Conservation (phyloP, 163 green algal species). For the Trebouxiophyceae sp. region DNA sequence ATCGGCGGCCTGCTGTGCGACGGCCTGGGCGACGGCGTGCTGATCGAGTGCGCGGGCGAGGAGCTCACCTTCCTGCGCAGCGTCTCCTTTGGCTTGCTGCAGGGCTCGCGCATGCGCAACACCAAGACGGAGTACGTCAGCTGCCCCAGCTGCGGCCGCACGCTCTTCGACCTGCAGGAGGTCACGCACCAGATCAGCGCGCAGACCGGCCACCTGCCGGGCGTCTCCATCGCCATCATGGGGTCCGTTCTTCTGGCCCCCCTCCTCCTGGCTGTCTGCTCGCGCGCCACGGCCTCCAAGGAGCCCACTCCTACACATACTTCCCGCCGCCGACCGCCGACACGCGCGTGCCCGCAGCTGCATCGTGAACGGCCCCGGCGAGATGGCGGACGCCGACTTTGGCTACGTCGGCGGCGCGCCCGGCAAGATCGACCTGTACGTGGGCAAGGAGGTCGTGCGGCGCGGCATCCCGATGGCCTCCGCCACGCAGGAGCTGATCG, state of each 20-base stretch:
- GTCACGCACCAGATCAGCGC: constrained; percentile 91
- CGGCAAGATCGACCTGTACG: constrained; percentile 98
- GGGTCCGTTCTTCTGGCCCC: constrained; percentile 98
- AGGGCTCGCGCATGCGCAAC: constrained; percentile 90
- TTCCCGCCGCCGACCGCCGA: too few relatives aligned
- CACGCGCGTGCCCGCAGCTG: constrained; percentile 2
- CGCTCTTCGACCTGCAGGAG: constrained; percentile 97
- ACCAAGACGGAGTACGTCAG: constrained; percentile 99
- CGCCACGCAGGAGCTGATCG: constrained; percentile 83
- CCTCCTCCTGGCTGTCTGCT: too few relatives aligned
- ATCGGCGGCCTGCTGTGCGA: constrained; percentile 90
- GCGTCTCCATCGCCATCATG: constrained; percentile 97
- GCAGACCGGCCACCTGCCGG: constrained; percentile 91
- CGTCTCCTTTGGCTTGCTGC: constrained; percentile 94
- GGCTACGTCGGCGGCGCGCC: constrained; percentile 94
- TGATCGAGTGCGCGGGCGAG: constrained; percentile 71
- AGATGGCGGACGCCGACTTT: constrained; percentile 99
- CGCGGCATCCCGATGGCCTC: constrained; percentile 44
- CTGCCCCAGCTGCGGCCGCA: constrained; percentile 95
- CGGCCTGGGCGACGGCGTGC: constrained; percentile 88
- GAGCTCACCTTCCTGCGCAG: constrained; percentile 84
- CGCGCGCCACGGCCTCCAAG: too few relatives aligned
- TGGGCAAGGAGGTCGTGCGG: constrained; percentile 96
- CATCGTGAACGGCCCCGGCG: constrained; percentile 96
- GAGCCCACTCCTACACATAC: too few relatives aligned